phyloP scores from a whole-genome alignment of 441 rosid genomes.

The Cnidoscolus chayamansa region DNA sequence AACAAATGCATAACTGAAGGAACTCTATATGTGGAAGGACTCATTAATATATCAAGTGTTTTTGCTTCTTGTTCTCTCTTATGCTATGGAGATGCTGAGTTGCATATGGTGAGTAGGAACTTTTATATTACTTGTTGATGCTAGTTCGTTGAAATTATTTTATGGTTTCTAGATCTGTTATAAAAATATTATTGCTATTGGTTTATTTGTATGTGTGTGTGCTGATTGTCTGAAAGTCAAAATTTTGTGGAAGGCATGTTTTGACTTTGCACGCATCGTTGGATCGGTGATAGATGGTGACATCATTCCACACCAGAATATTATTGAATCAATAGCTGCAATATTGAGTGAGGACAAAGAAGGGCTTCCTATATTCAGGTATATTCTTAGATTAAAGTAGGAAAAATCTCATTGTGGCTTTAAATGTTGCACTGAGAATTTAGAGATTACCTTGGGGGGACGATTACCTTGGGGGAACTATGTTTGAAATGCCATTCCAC shows the following conservation, averaged over 20 bases:
- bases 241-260: constrained; percentile 80
- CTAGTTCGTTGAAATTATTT: constrained; percentile 19
- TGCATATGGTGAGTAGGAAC: constrained; percentile 78
- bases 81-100: constrained; percentile 73
- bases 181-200: constrained; percentile 14
- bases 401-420: neutral
- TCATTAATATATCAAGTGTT: constrained; percentile 60
- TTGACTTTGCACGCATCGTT: constrained; percentile 75
- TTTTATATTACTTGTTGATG: constrained; percentile 22
- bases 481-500: neutral
- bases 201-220: constrained; percentile 22
- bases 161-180: constrained; percentile 22
- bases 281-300: constrained; percentile 66
- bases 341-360: constrained; percentile 71
- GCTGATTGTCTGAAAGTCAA: constrained; percentile 45
- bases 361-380: constrained; percentile 78
- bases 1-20: constrained; percentile 91
- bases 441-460: neutral
- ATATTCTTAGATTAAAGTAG: constrained; percentile 19
- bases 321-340: constrained; percentile 70
- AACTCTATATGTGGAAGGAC: constrained; percentile 86
- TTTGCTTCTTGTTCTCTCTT: constrained; percentile 71
- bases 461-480: no score
- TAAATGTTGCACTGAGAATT: neutral
- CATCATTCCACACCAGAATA: constrained; percentile 66